Percentiles rank a stretch among this genome's conserved stretches.
Conservation (phyloP, 495 filamentous ascomycete genomes). For the Glutinoglossum americanum region DNA sequence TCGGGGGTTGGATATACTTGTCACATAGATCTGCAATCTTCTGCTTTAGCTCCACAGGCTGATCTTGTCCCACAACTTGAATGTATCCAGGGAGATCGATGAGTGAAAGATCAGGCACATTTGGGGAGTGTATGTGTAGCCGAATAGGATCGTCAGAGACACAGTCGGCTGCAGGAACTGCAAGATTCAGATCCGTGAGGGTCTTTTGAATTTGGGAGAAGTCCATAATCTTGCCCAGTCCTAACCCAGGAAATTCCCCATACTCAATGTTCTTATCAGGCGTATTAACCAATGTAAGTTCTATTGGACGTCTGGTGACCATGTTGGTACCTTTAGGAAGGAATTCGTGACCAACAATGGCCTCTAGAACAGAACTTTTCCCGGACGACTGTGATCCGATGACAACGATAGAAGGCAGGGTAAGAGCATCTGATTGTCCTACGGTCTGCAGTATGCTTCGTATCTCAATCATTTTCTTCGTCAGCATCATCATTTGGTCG, state of each 20-base stretch:
- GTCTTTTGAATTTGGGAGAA: constrained; percentile 85
- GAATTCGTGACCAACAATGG: constrained; percentile 96
- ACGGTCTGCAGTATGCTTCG: constrained; percentile 73
- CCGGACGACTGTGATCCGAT: constrained; percentile 97
- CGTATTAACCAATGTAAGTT: constrained; percentile 90
- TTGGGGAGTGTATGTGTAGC: constrained; percentile 81
- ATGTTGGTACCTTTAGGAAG: constrained; percentile 95
- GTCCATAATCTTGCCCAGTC: constrained; percentile 76
- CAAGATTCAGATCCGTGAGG: constrained; percentile 82
- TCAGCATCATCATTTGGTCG: constrained; percentile 99
- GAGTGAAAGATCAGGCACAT: constrained; percentile 85
- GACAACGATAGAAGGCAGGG: constrained; percentile 87
- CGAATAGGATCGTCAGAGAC: constrained; percentile 95
- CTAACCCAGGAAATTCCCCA: constrained; percentile 87
- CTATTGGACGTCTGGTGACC: constrained; percentile 91
- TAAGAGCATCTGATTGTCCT: constrained; percentile 72
- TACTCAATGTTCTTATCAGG: constrained; percentile 80
- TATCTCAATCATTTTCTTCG: constrained; percentile 99
- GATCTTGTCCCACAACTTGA: constrained; percentile 76
- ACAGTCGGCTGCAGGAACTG: constrained; percentile 73
- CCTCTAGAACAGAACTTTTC: constrained; percentile 92
- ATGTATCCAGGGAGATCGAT: constrained; percentile 97
- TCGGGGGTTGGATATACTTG: constrained; percentile 91
- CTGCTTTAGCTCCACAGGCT: constrained; percentile 77
- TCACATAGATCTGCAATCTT: constrained; percentile 95